These are phyloP conservation scores for Candida khao-thaluensis DNA, from an alignment of 805 yeast genomes.

Conservation along the genomic window DNA sequence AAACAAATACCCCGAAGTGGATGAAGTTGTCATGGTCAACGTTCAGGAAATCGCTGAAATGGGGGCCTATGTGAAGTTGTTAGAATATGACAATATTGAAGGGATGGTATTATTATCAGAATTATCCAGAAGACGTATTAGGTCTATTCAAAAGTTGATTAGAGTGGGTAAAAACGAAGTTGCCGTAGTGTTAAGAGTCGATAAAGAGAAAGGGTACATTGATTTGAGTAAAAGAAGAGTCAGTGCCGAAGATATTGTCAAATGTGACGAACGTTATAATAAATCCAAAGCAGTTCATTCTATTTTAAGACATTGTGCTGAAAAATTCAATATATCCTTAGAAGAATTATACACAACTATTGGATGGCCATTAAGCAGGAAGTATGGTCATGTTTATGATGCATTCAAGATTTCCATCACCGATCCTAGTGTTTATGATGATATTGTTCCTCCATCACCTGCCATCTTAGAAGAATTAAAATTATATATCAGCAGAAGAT, in stretches of 20 bases:
- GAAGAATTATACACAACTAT: slow-evolving; percentile 82
- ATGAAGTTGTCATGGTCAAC: slow-evolving; percentile 98
- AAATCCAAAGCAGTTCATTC: slow-evolving; percentile 97
- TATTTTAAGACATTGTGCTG: slow-evolving; percentile 97
- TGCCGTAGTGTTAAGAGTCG: slow-evolving; percentile 96
- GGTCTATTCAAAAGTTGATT: slow-evolving; percentile 95
- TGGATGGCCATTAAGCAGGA: slow-evolving; percentile 97
- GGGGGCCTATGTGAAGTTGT: slow-evolving; percentile 97
- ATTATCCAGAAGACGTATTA: slow-evolving; percentile 96
- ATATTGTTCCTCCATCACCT: slow-evolving; percentile 63
- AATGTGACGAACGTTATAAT: slow-evolving; percentile 96
- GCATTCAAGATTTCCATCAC: slow-evolving; percentile 96
- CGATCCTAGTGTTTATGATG: slow-evolving; percentile 84
- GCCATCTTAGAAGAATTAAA: slow-evolving; percentile 83
- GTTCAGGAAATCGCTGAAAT: slow-evolving; percentile 98
- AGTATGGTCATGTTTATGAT: slow-evolving; percentile 95
- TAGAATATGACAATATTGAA: slow-evolving; percentile 97
- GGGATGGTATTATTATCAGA: slow-evolving; percentile 97
- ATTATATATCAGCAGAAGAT: slow-evolving; percentile 83
- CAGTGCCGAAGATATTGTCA: slow-evolving; percentile 93
- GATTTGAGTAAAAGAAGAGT: slow-evolving; percentile 97
- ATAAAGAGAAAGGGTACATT: slow-evolving; percentile 97
- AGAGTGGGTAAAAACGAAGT: slow-evolving; percentile 99
- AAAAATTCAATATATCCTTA: slow-evolving; percentile 84
- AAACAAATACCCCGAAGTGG: slow-evolving; percentile 98